Conservation (phyloP, 2,329 filamentous ascomycete species). For the Cladophialophora exuberans region DNA sequence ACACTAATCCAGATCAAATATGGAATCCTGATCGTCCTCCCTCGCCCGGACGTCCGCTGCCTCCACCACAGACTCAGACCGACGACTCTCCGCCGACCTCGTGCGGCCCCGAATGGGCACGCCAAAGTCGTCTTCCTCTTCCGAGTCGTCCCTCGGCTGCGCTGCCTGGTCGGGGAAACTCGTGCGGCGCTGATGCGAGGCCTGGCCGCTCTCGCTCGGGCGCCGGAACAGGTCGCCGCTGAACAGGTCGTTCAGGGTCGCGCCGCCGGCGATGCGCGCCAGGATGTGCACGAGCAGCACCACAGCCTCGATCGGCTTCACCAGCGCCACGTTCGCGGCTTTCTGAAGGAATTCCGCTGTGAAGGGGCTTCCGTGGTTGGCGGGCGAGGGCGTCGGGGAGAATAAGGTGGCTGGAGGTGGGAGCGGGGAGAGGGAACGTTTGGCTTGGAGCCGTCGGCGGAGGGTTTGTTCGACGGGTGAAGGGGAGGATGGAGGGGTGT, state of each 20-base stretch:
- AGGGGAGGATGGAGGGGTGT: slow-evolving; percentile 39
- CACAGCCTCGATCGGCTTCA: slow-evolving; percentile 79
- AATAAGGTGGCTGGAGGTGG: slow-evolving; percentile 69
- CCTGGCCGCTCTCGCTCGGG: slow-evolving; percentile 6
- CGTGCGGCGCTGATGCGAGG: slow-evolving; percentile 27
- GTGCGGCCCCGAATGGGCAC: slow-evolving; percentile 38
- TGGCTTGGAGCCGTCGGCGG: slow-evolving; percentile 25
- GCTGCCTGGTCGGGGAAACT: slow-evolving; percentile 25
- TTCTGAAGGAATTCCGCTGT: slow-evolving; percentile 72
- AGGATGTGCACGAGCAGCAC: slow-evolving; percentile 80
- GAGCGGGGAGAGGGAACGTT: slow-evolving; percentile 52
- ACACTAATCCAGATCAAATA: slow-evolving; percentile 30
- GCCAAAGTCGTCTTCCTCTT: slow-evolving; percentile 43
- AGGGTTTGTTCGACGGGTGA: slow-evolving; percentile 22
- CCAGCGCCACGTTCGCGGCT: slow-evolving; percentile 74
- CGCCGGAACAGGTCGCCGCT: slow-evolving; percentile 31
- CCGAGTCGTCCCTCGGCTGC: slow-evolving; percentile 30
- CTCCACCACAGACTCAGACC: too few relatives aligned
- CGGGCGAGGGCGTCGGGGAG: slow-evolving; percentile 53
- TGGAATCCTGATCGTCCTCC: slow-evolving; percentile 22
- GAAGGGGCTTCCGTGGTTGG: slow-evolving; percentile 45
- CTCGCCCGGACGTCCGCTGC: too few relatives aligned
- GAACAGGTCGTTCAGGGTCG: slow-evolving; percentile 38
- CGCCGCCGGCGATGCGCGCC: slow-evolving; percentile 66
- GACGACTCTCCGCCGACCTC: slow-evolving; percentile 5